Percentiles rank a stretch among this genome's conserved stretches.
phyloP scores from a whole-genome alignment of 139 green algal genomes.

The Microglena sp. region DNA sequence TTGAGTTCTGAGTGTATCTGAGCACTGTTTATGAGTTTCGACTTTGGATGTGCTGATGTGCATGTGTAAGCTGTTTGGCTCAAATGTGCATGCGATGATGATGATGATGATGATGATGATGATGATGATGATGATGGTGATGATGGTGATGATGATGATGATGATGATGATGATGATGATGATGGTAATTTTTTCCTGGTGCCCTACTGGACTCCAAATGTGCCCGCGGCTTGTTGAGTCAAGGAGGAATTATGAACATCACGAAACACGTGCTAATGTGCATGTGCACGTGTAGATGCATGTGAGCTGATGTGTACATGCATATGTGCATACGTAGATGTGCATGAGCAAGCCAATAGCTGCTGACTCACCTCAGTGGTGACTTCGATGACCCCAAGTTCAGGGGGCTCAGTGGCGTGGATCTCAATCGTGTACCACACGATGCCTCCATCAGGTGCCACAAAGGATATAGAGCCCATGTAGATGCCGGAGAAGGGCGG shows the following conservation, averaged over 20 bases:
- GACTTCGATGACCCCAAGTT: conserved; percentile 39
- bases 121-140: too few species aligned
- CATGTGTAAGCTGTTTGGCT: too few species aligned
- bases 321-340: background rate
- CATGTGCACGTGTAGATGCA: conserved; percentile 13
- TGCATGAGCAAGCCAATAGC: background rate
- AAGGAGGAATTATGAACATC: too few species aligned
- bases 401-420: conserved; percentile 34
- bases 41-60: background rate
- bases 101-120: too few species aligned
- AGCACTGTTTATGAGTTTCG: background rate
- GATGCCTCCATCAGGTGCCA: conserved; percentile 43
- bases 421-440: conserved; percentile 55
- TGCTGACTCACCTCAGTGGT: too few species aligned
- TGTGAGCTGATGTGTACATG: background rate
- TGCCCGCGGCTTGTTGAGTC: too few species aligned
- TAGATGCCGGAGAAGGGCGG: conserved; percentile 26
- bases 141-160: too few species aligned
- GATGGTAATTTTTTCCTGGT: too few species aligned
- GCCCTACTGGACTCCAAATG: too few species aligned
- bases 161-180: background rate
- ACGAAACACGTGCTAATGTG: conserved; percentile 17
- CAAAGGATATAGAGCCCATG: conserved; percentile 52
- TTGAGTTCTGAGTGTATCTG: too few species aligned
- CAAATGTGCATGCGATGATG: too few species aligned